Evolutionary conservation across 768 basidiomycete genomes (phyloP), one percentile per base, ranked within the genome.

Genomic region (Pulveroboletus sp.): DNA sequence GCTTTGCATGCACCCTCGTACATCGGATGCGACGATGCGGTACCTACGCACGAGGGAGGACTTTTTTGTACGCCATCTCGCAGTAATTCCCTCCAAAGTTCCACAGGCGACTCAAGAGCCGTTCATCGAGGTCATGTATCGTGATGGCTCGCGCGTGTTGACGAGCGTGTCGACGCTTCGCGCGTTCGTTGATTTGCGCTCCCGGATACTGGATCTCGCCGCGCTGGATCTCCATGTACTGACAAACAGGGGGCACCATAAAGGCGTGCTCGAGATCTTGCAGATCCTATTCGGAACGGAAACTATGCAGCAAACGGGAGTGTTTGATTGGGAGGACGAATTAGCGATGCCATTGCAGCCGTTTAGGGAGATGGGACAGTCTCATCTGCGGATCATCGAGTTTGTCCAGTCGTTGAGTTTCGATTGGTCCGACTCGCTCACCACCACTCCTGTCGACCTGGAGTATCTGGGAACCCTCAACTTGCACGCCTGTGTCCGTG

Each of bases 201-300:
- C 93, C 2, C 87, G 82, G 66, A 81, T 97, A 40, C 79, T 97
- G 51, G 89, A 95, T 56, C 78, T 89, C 20, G 81, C 84, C 20
- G 90, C 94, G 1, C 77, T 97, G 32, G 94, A 97, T 63, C 72
- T 97, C 5, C 94, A 94, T 52, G 80, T 90, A 12, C 75, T 94
- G 50, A 90, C 90, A 2, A 83, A 80, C 61, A 85, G 84, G 57
- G 84, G 85, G 0, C 88, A 90, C 50, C 69, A 76, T 57, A 89
- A 89, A 59, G 80, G 82, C 1, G 82, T 88, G 1, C 70, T 79
- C 2, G 85, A 88, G 50, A 75, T 95, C 13, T 69, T 97, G 24
- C 81, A 85, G n/a, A 82, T 90, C 13, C 71, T 97, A 1, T 95
- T 94, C 56, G 87, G 85, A 5, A 82, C 76, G 13, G 80, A 82